phyloP scores from a whole-genome alignment of 305 asterid genomes.

The Ilex paraguariensis region DNA sequence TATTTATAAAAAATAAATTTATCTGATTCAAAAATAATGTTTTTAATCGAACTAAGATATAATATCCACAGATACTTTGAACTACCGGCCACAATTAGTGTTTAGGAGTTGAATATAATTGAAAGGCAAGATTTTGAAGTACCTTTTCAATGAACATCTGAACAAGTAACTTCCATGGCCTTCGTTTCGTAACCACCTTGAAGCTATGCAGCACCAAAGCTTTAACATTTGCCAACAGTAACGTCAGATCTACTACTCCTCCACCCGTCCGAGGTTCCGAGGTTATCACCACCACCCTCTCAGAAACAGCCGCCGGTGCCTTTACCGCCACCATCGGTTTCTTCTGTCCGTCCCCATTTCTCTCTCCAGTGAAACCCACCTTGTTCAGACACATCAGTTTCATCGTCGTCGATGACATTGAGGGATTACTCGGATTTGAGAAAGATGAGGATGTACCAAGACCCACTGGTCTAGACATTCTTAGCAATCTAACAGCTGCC shows the following conservation, averaged over 20 bases:
- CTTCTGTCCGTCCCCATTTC: slow-evolving; percentile 15
- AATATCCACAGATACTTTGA: no score
- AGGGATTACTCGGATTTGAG: slow-evolving; percentile 7
- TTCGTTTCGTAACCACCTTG: slow-evolving; percentile 22
- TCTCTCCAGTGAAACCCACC: slow-evolving; percentile 17
- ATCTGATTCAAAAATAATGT: no score
- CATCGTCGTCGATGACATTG: slow-evolving; percentile 11
- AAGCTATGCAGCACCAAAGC: slow-evolving; percentile 21
- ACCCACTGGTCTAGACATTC: slow-evolving; percentile 31
- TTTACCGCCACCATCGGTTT: slow-evolving; percentile 18
- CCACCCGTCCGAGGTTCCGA: slow-evolving; percentile 28
- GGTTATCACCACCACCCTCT: slow-evolving; percentile 15
- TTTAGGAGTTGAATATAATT: no score
- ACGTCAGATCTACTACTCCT: slow-evolving; percentile 26
- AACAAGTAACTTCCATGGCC: slow-evolving; percentile 36
- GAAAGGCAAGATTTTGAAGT: neutral
- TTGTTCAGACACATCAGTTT: slow-evolving; percentile 23
- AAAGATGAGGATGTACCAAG: slow-evolving; percentile 8
- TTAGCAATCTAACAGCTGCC: slow-evolving; percentile 44
- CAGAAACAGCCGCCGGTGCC: slow-evolving; percentile 18
- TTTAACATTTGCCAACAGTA: slow-evolving; percentile 18
- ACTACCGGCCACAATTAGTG: no score
- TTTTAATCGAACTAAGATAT: no score
- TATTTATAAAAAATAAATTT: no score
- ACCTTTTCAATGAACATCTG: slow-evolving; percentile 72